Percentiles rank a stretch among this genome's conserved stretches.
These are phyloP conservation scores for Plectosphaerella plurivora DNA, from an alignment of 2,329 filamentous ascomycete species.

Conservation along the genomic window DNA sequence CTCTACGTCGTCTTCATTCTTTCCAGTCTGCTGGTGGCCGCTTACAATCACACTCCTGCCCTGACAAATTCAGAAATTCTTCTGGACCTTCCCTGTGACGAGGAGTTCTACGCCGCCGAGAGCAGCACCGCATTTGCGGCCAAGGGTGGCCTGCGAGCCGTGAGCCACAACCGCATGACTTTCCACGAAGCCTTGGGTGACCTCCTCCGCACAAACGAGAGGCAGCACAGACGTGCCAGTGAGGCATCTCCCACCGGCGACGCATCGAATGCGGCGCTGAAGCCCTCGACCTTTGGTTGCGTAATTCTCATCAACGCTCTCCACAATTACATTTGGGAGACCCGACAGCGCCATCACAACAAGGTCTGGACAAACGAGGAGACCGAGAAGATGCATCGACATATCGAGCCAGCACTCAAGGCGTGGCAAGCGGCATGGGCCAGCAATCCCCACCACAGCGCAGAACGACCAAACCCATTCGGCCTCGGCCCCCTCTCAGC, in stretches of 20 bases:
- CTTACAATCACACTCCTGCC: constrained; percentile 88
- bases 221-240: constrained; percentile 52
- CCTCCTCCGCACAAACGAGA: constrained; percentile 71
- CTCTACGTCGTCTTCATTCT: constrained; percentile 88
- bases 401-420: constrained; percentile 88
- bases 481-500: constrained; percentile 79
- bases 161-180: constrained; percentile 66
- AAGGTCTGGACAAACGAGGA: constrained; percentile 88
- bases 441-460: constrained; percentile 76
- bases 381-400: constrained; percentile 91
- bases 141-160: constrained; percentile 66
- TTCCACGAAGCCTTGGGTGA: constrained; percentile 81
- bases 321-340: constrained; percentile 99
- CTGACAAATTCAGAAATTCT: constrained; percentile 92
- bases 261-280: constrained; percentile 37
- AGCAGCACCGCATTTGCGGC: constrained; percentile 76
- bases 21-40: constrained; percentile 84
- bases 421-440: constrained; percentile 95
- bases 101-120: constrained; percentile 83
- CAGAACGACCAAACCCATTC: constrained; percentile 81
- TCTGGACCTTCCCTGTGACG: constrained; percentile 86
- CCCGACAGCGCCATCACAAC: constrained; percentile 81
- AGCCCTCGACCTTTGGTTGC: constrained; percentile 88
- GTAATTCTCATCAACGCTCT: constrained; percentile 88
- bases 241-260: not conserved